Percentiles rank a stretch among this genome's conserved stretches.
Conservation (phyloP, 768 basidiomycete genomes). For the Crucibulum laeve region DNA sequence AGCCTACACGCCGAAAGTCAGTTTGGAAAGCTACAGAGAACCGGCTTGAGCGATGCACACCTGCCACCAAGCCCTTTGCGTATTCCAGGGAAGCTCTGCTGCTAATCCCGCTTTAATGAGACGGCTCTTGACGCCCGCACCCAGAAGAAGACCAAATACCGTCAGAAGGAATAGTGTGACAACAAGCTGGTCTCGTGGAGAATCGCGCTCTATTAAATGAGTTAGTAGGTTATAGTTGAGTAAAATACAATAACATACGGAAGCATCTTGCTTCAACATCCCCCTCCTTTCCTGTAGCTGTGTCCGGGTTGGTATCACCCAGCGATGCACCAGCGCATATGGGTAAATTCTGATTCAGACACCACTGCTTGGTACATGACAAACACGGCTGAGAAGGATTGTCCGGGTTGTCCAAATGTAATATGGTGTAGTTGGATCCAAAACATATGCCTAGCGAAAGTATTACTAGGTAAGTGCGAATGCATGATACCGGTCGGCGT, state of each 20-base stretch:
- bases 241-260: constrained; percentile 51
- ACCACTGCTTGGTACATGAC: constrained; percentile 94
- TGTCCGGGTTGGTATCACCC: constrained; percentile 88
- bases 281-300: constrained; percentile 91
- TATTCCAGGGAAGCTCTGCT: constrained; percentile 57
- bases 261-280: constrained; percentile 96
- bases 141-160: constrained; percentile 80
- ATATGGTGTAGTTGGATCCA: constrained; percentile 78
- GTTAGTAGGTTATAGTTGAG: constrained; percentile 1
- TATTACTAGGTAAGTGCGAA: constrained; percentile 7
- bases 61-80: constrained; percentile 80
- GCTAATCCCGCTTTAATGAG: constrained; percentile 77
- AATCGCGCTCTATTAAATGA: constrained; percentile 73
- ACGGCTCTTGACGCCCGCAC: constrained; percentile 78
- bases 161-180: constrained; percentile 88
- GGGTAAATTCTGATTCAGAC: constrained; percentile 82
- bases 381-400: constrained; percentile 88
- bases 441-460: constrained; percentile 87
- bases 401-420: constrained; percentile 75
- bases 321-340: constrained; percentile 80
- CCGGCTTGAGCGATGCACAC: constrained; percentile 27
- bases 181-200: constrained; percentile 90
- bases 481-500: not conserved
- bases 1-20: constrained; percentile 30
- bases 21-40: constrained; percentile 2